These are phyloP conservation scores for Globisporangium perplexum DNA, from an alignment of 352 stramenopile genomes.

Conservation along the genomic window DNA sequence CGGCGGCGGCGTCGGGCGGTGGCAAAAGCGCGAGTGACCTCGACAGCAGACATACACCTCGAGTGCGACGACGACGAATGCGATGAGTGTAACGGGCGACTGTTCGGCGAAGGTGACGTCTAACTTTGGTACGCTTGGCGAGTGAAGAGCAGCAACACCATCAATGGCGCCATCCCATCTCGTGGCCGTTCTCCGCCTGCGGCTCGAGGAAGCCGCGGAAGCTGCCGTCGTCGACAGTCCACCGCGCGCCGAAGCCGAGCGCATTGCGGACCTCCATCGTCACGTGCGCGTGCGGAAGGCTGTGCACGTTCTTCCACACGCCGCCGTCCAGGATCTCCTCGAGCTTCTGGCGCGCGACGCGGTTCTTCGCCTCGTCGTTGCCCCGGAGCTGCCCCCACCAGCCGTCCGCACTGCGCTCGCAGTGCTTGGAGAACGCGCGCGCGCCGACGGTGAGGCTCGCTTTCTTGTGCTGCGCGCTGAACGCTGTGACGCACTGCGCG, in stretches of 20 bases:
- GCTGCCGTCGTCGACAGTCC: constrained; percentile 44
- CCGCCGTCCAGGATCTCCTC: constrained; percentile 39
- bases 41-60: too few relatives aligned
- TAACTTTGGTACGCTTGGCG: too few relatives aligned
- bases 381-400: constrained; percentile 64
- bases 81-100: too few relatives aligned
- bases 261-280: constrained; percentile 71
- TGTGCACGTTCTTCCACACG: constrained; percentile 83
- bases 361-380: constrained; percentile 69
- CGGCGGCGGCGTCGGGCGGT: not conserved
- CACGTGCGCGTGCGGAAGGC: constrained; percentile 55
- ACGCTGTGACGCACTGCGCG: constrained; percentile 47
- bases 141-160: too few relatives aligned
- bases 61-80: too few relatives aligned
- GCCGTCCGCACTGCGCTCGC: constrained; percentile 46
- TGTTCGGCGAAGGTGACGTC: not conserved
- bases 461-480: constrained; percentile 28
- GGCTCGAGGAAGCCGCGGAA: constrained; percentile 86
- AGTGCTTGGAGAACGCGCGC: constrained; percentile 77
- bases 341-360: constrained; percentile 39
- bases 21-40: not conserved
- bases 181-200: constrained; percentile 72
- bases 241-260: constrained; percentile 68
- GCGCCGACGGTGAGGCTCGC: constrained; percentile 68
- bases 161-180: constrained; percentile 64